Evolutionary conservation across 306 rosid species (phyloP).

Genomic region (Cicer chorassanicum): DNA sequence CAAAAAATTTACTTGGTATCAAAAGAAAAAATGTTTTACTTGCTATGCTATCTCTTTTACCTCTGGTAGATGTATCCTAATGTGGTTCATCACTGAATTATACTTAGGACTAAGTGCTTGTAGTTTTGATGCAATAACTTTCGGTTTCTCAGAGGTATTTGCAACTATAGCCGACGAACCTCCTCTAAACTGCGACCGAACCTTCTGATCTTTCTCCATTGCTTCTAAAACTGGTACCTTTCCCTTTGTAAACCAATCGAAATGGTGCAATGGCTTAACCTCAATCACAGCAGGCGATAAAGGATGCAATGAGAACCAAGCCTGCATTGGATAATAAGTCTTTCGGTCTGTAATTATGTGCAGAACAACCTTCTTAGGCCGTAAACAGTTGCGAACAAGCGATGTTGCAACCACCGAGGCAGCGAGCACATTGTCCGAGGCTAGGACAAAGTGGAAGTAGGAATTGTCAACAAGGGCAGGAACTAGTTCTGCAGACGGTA

Average conservation of each 20-base stretch:
- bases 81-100: slow-evolving; percentile 97
- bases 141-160: slow-evolving; percentile 79
- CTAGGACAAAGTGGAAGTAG: slow-evolving; percentile 85
- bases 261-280: slow-evolving; percentile 98
- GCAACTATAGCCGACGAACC: slow-evolving; percentile 93
- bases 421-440: slow-evolving; percentile 94
- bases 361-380: slow-evolving; percentile 70
- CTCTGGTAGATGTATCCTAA: slow-evolving; percentile 95
- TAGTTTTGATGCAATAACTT: slow-evolving; percentile 83
- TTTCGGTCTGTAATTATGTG: slow-evolving; percentile 91
- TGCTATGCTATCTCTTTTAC: slow-evolving; percentile 48
- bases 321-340: slow-evolving; percentile 97
- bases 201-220: slow-evolving; percentile 94
- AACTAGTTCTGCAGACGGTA: slow-evolving; percentile 90
- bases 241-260: slow-evolving; percentile 93
- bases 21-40: slow-evolving; percentile 8
- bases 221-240: slow-evolving; percentile 98
- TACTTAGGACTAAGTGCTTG: slow-evolving; percentile 98
- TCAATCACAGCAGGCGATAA: slow-evolving; percentile 88
- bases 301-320: slow-evolving; percentile 94
- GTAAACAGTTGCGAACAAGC: slow-evolving; percentile 75
- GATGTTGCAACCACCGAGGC: slow-evolving; percentile 91
- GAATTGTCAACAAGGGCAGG: slow-evolving; percentile 90
- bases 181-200: slow-evolving; percentile 85
- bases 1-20: background rate